Evolutionary conservation across 768 basidiomycete genomes (phyloP), one percentile per base, ranked within the genome.

Genomic region (Hericium coralloides): DNA sequence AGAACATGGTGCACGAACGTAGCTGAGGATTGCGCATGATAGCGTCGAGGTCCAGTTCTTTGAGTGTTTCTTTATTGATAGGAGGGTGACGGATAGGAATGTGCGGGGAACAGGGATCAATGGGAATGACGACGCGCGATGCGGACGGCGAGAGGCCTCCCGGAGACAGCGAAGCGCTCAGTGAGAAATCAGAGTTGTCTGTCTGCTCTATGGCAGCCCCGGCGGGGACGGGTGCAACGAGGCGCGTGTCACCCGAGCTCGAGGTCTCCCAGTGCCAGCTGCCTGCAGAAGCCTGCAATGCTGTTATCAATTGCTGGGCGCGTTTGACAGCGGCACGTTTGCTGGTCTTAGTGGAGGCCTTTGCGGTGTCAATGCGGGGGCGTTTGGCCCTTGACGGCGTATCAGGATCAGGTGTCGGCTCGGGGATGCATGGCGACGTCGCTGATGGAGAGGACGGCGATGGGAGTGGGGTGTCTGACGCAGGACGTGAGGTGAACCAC

Each of bases 21-120:
- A 95, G 85, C 67, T 94, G 92, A 22, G 92, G 90, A 69, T 93
- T 93, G 50, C 89, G 82, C 56, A 95, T 77, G 64, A 95, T 93
- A 54, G 86, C 82, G 57, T 86, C 81, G 18, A 95, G 74, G 68
- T 97, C 92, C 52, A 97, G 76, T 66, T 93, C 90, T 65, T 83
- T 84, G 63, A 97, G 76, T 1, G 91, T 92, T 47, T 84, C 81
- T 39, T 88, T 79, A 65, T 90, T 93, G 67, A 95, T 89, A 45
- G 87, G 79, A 0, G 94, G 92, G 36, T 78, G 75, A 45, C 80
- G 71, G 38, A 87, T 75, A 7, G 89, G 90, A 58, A 90, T 80
- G 60, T 84, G 80, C 3, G 80, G 75, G 2, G 75, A 73, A 15
- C 68, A 43, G 12, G 74, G 73, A 64, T 78, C 77, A 54, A 76